Percentiles rank a stretch among this genome's conserved stretches.
These are phyloP conservation scores for Saksenaea vasiformis DNA, from an alignment of 371 early-diverging fungal genomes.

Conservation along the genomic window DNA sequence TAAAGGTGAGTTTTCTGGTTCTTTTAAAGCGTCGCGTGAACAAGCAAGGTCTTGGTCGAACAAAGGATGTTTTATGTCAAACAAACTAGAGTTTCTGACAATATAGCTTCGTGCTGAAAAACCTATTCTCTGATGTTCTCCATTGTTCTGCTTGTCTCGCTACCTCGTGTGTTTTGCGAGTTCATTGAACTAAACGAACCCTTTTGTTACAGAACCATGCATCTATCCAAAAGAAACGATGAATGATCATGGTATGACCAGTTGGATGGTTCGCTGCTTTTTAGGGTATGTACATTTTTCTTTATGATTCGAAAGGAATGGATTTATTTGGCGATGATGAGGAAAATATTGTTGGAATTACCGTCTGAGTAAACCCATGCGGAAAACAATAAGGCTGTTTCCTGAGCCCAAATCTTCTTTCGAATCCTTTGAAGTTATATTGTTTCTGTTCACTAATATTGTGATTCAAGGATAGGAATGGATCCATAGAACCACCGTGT, in stretches of 20 bases:
- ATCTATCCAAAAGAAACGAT: neutral
- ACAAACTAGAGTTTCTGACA: constrained; percentile 65
- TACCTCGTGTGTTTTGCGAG: neutral
- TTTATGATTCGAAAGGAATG: neutral
- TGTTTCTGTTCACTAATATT: neutral
- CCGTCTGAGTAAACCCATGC: constrained; percentile 43
- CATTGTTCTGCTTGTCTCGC: neutral
- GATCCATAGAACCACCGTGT: too few species aligned
- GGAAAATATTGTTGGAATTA: constrained; percentile 51
- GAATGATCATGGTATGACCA: neutral
- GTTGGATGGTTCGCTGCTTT: too few species aligned
- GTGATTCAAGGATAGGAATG: too few species aligned
- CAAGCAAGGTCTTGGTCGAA: constrained; percentile 2
- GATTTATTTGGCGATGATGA: constrained; percentile 46
- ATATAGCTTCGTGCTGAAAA: constrained; percentile 38
- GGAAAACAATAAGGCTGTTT: constrained; percentile 49
- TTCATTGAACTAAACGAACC: constrained; percentile 2
- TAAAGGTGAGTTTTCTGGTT: constrained; percentile 13
- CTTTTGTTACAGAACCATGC: constrained; percentile 6
- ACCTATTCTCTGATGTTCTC: constrained; percentile 43
- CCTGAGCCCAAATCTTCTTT: constrained; percentile 23
- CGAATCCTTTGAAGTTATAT: neutral
- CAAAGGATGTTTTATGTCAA: constrained; percentile 50
- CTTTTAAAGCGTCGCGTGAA: neutral
- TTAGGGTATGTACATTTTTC: neutral